A percentile compares a stretch with the other conserved stretches of the same genome.
Evolutionary conservation across 176 grass and related monocot species (phyloP).

Genomic region (Chrysopogon serrulatus): DNA sequence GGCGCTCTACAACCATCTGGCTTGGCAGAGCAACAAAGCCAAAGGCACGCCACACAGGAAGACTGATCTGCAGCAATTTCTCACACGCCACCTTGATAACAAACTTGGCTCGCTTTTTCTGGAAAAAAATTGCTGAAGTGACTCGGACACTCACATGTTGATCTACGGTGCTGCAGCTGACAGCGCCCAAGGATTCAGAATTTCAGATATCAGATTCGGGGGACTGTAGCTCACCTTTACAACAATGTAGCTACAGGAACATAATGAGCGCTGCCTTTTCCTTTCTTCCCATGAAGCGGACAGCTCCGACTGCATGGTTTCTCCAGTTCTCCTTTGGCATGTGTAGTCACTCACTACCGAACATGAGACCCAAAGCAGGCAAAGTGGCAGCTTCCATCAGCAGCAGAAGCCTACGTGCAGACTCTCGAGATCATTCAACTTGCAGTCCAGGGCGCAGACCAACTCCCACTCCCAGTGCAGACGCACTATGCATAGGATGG

Average conservation of each 20-base stretch:
- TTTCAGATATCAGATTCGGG: slow-evolving; percentile 26
- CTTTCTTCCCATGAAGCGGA: slow-evolving; percentile 39
- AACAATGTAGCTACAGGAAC: slow-evolving; percentile 11
- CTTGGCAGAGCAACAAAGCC: slow-evolving; percentile 20
- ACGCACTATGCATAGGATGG: slow-evolving; percentile 21
- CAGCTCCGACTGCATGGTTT: slow-evolving; percentile 22
- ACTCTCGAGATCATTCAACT: slow-evolving; percentile 22
- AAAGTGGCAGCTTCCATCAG: slow-evolving; percentile 31
- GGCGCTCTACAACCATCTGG: neutral
- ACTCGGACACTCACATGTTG: slow-evolving; percentile 2
- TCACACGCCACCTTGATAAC: neutral
- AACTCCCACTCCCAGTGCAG: slow-evolving; percentile 25
- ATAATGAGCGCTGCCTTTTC: slow-evolving; percentile 18
- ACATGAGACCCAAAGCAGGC: slow-evolving; percentile 13
- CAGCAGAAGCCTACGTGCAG: slow-evolving; percentile 42
- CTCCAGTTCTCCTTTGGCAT: slow-evolving; percentile 15
- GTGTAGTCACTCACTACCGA: neutral
- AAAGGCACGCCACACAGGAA: neutral
- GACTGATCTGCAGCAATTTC: neutral
- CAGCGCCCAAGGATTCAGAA: slow-evolving; percentile 18
- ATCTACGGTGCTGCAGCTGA: slow-evolving; percentile 24
- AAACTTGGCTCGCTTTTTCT: neutral
- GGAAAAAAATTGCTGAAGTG: neutral
- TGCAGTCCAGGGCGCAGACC: slow-evolving; percentile 18
- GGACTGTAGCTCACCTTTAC: neutral